Evolutionary conservation across 2,329 filamentous ascomycete genomes (phyloP).

Genomic region (Aspergillus sp.): DNA sequence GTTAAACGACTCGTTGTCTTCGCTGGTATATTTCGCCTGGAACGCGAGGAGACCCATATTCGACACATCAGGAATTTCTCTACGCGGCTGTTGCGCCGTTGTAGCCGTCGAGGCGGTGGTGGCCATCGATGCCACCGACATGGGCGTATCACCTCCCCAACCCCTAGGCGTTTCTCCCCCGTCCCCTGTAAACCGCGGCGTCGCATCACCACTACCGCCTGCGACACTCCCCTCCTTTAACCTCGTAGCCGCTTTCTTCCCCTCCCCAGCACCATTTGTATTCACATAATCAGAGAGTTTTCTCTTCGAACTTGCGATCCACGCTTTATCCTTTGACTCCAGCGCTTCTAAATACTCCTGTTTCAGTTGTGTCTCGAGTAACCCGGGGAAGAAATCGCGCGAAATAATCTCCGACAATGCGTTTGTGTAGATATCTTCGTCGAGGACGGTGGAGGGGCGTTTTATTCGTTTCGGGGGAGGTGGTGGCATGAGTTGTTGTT

Average conservation of each 20-base stretch:
- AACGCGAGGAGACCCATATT: conserved; percentile 78
- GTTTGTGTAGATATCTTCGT: conserved; percentile 89
- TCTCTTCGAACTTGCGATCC: conserved; percentile 76
- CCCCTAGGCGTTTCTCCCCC: conserved; percentile 31
- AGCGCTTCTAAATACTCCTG: conserved; percentile 88
- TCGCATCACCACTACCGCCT: conserved; percentile 37
- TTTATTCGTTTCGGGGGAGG: conserved; percentile 85
- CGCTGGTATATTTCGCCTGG: conserved; percentile 89
- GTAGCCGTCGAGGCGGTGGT: conserved; percentile 21
- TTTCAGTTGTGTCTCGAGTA: conserved; percentile 78
- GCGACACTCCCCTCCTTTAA: conserved; percentile 19
- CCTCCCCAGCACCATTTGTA: conserved; percentile 44
- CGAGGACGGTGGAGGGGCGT: conserved; percentile 75
- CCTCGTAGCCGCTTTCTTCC: conserved; percentile 30
- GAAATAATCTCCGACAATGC: conserved; percentile 90
- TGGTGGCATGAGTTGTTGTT: conserved; percentile 70
- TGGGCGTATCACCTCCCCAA: conserved; percentile 68
- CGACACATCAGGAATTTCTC: conserved; percentile 54
- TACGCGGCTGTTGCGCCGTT: conserved; percentile 28
- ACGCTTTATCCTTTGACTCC: conserved; percentile 73
- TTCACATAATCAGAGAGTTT: conserved; percentile 49
- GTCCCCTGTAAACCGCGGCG: conserved; percentile 44
- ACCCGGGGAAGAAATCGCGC: conserved; percentile 90
- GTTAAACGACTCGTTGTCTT: conserved; percentile 97
- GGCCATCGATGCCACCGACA: conserved; percentile 45